Conservation (phyloP, 768 basidiomycete species). For the Termitomyces eurrhizus region DNA sequence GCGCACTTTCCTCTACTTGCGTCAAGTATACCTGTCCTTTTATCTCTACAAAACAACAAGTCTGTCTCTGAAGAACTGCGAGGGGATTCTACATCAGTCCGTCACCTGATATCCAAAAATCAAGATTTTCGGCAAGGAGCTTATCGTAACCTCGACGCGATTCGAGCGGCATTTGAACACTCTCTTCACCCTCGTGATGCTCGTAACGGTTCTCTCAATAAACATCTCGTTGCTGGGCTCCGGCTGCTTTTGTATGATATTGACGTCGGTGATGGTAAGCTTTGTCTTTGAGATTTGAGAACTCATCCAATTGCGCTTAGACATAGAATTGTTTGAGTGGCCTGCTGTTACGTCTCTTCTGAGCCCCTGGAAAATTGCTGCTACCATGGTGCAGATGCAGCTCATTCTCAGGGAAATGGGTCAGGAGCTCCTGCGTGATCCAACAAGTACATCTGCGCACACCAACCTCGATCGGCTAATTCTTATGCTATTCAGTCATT, state of each 20-base stretch:
- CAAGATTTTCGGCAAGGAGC: conserved; percentile 72
- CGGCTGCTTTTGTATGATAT: conserved; percentile 64
- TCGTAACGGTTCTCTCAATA: conserved; percentile 47
- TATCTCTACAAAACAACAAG: conserved; percentile 64
- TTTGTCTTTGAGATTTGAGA: neutral
- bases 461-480: conserved; percentile 64
- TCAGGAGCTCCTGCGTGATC: conserved; percentile 57
- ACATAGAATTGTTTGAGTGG: conserved; percentile 54
- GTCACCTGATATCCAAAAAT: conserved; percentile 55
- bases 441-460: conserved; percentile 50
- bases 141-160: conserved; percentile 69
- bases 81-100: conserved; percentile 44
- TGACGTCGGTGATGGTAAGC: conserved; percentile 42
- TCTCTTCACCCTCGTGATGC: conserved; percentile 47
- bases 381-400: conserved; percentile 76
- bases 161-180: conserved; percentile 65
- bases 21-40: conserved; percentile 61
- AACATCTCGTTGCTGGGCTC: conserved; percentile 63
- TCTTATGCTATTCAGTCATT: conserved; percentile 64
- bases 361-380: conserved; percentile 82
- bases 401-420: conserved; percentile 73
- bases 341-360: conserved; percentile 60
- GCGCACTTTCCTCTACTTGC: conserved; percentile 64
- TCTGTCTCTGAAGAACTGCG: conserved; percentile 49
- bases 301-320: conserved; percentile 18